Conservation (phyloP, 140 eudicot genomes). For the Erigeron philadelphicus region DNA sequence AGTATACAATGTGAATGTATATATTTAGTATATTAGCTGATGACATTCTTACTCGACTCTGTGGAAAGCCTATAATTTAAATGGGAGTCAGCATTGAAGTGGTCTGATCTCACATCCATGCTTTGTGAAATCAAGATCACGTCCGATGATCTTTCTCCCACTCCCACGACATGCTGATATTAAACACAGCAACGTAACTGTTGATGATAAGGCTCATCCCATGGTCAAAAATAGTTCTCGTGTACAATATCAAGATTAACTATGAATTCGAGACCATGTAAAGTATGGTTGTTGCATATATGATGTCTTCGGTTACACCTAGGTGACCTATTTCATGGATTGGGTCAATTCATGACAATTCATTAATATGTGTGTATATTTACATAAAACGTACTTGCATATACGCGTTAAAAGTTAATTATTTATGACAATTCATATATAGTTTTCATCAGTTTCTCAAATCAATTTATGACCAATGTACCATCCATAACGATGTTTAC, state of each 20-base stretch:
- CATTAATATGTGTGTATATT: too few relatives aligned
- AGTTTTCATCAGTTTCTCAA: slow-evolving; percentile 2
- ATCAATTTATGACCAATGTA: slow-evolving; percentile 1
- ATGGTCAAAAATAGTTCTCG: neutral
- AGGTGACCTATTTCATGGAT: too few relatives aligned
- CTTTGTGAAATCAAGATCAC: neutral
- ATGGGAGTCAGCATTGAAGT: neutral
- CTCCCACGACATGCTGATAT: neutral
- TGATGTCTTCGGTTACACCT: too few relatives aligned
- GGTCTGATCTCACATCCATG: neutral
- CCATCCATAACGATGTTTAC: neutral
- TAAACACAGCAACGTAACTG: neutral
- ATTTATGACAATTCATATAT: neutral
- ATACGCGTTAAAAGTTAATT: too few relatives aligned
- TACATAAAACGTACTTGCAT: too few relatives aligned
- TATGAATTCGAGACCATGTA: too few relatives aligned
- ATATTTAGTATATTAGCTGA: too few relatives aligned
- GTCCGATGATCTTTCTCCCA: neutral
- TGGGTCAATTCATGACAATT: too few relatives aligned
- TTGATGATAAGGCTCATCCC: neutral
- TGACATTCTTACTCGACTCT: neutral
- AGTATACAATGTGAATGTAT: too few relatives aligned
- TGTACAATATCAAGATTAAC: neutral
- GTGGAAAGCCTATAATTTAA: neutral
- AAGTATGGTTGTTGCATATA: too few relatives aligned